Evolutionary conservation across 495 filamentous ascomycete species (phyloP).

Genomic region (Xeromyces bisporus): DNA sequence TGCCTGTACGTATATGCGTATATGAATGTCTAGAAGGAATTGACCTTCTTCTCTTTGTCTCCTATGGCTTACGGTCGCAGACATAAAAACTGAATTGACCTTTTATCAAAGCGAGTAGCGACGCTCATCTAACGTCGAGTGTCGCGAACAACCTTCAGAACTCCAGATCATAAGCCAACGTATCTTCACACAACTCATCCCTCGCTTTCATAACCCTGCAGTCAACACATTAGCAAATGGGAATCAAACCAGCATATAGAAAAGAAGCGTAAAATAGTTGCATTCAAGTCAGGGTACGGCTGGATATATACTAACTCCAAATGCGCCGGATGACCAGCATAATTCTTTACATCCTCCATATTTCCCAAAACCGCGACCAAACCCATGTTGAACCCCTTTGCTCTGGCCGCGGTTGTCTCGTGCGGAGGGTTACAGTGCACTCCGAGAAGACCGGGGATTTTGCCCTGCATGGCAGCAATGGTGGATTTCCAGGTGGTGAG

Average conservation of each 20-base stretch:
- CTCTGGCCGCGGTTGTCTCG: conserved; percentile 18
- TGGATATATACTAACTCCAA: conserved; percentile 21
- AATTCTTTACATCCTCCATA: conserved; percentile 18
- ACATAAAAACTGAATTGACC: no score
- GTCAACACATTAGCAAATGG: no score
- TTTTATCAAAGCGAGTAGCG: no score
- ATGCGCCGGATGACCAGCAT: conserved; percentile 24
- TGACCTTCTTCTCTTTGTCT: no score
- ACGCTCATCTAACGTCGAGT: no score
- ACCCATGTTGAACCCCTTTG: conserved; percentile 27
- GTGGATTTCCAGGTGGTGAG: conserved; percentile 13
- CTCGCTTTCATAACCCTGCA: conserved; percentile 23
- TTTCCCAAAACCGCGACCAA: conserved; percentile 26
- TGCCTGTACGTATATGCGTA: no score
- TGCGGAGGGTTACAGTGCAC: conserved; percentile 16
- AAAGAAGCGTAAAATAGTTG: not conserved
- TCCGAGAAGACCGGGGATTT: conserved; percentile 17
- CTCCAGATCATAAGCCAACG: conserved; percentile 29
- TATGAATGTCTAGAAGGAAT: no score
- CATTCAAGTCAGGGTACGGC: not conserved
- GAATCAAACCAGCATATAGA: not conserved
- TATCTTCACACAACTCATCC: conserved; percentile 28
- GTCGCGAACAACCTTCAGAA: conserved; percentile 9
- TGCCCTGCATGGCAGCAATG: conserved; percentile 20
- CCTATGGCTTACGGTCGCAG: no score